Base-by-base conservation (phyloP, 768 basidiomycete species). In the Arthromyces matolae region DNA sequence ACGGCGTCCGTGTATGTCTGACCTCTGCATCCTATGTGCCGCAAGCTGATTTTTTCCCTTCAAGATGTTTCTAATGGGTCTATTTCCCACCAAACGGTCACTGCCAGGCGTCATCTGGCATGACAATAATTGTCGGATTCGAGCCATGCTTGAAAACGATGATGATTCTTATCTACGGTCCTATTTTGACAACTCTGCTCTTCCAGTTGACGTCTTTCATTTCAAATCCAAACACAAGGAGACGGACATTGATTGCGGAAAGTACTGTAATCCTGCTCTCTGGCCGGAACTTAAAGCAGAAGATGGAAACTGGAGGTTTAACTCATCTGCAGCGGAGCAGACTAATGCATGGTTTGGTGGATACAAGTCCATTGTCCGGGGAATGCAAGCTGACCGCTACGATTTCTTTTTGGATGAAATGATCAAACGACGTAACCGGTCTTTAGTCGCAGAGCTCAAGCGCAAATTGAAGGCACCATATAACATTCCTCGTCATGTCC, bases 301-400 rank as follows among this genome's bases (percentile, higher is more conserved):
- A 8, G 55, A 54, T 0, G 53, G 54, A 8, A 29, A 23, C 4
- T 78, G 71, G 72, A 34, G 44, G 0, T 76, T 78, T 57, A 78
- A 76, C 29, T 72, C 67, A 0, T 76, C 71, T 0, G 55, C 60
- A 4, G 68, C 72, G 0, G 70, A 77, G 40, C 72, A 75, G 45
- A 55, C 63, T 0, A 77, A 77, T 51, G 62, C 61, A 0, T 77
- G 76, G 76, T 39, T 75, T 12, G 68, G 70, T 0, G 67, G 67
- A 44, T 75, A 56, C 46, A 62, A 63, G 0, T 32, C 63, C 0
- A 70, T 71, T 14, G 50, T 62, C 0, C 54, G 64, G 0, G 71
- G 70, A 44, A 73, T 73, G 71, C n/a, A n/a, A n/a, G n/a, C n/a
- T n/a, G n/a, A n/a, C n/a, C n/a, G n/a, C n/a, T n/a, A 33, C n/a